Conservation (phyloP, 1,284 basidiomycete species). For the Mrakiaceae sp. region DNA sequence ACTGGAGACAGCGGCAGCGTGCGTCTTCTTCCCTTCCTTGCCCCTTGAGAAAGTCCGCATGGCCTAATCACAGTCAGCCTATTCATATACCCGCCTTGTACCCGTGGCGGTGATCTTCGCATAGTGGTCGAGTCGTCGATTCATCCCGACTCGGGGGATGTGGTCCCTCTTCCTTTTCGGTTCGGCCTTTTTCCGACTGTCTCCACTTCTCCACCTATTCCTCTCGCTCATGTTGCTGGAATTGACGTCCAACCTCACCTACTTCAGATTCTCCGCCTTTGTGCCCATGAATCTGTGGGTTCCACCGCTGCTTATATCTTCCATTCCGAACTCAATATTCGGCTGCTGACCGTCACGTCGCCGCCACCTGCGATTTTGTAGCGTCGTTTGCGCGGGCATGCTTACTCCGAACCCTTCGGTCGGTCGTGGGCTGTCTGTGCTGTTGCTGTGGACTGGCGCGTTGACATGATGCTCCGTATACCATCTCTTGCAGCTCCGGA, state of each 20-base stretch:
- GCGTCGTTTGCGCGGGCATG: too few relatives aligned
- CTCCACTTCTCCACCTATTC: too few relatives aligned
- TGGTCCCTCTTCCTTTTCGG: constrained; percentile 41
- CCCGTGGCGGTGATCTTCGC: background rate
- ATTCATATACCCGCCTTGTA: background rate
- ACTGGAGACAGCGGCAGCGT: constrained; percentile 39
- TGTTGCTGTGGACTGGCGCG: too few relatives aligned
- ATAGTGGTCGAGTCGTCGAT: constrained; percentile 38
- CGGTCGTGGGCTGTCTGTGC: too few relatives aligned
- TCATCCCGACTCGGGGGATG: constrained; percentile 40
- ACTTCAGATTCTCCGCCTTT: too few relatives aligned
- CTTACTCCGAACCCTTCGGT: too few relatives aligned
- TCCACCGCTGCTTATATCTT: background rate
- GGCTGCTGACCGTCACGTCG: too few relatives aligned
- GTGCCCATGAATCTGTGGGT: constrained; percentile 22
- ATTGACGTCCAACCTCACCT: constrained; percentile 29
- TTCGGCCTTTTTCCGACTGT: constrained; percentile 26
- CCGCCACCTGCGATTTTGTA: too few relatives aligned
- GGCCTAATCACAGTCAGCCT: background rate
- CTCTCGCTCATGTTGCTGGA: too few relatives aligned
- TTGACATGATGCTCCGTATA: too few relatives aligned
- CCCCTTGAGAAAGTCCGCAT: background rate
- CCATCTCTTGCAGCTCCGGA: constrained; percentile 21
- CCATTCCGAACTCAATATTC: background rate
- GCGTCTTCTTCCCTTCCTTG: constrained; percentile 18